Base-by-base conservation (phyloP, 805 yeast genomes). In the Yamadazyma insecticola region DNA sequence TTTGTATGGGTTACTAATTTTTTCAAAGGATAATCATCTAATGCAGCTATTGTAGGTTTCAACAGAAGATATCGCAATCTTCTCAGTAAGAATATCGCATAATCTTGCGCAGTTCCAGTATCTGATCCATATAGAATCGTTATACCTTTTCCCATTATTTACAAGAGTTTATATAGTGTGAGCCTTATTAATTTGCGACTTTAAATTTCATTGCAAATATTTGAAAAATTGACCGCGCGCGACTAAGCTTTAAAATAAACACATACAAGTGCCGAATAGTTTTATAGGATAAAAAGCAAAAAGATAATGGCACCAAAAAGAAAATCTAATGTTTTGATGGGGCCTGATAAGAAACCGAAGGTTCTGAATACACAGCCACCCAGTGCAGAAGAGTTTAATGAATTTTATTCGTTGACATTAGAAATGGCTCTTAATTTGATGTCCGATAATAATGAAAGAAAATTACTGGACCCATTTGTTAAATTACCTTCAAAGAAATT, bases 71-170 rank as follows among this genome's bases (percentile, higher is more conserved):
- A 68, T 30, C 73, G 72, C 28, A 84, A 67, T 24, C 67, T 63
- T 34, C 71, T 64, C 12, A 76, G 69, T 15, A 89, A 57, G 19
- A 76, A 67, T 24, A 71, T 69, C 0, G 97, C 96, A 48, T 75
- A 80, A 46, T 90, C 97, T 47, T 82, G 84, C 1, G 96, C 73
- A 48, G 84, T 89, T 1, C 97, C 97, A 0, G 97, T 85, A 50
- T 89, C 97, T 1, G 96, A 80, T 0, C 97, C 97, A 55, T 82
- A 89, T 1, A 92, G 60, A 5, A 92, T 74, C 13, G 77, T 75
- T 8, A 83, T 63, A 2, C 49, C n/a, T n/a, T n/a, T n/a, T n/a
- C n/a, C n/a, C n/a, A n/a, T n/a, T n/a, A n/a, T n/a, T n/a, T n/a
- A n/a, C n/a, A n/a, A n/a, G n/a, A n/a, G n/a, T n/a, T n/a, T n/a